Evolutionary conservation across 2,329 filamentous ascomycete genomes (phyloP), one percentile per base, ranked within the genome.

Genomic region (Didymella exigua): DNA sequence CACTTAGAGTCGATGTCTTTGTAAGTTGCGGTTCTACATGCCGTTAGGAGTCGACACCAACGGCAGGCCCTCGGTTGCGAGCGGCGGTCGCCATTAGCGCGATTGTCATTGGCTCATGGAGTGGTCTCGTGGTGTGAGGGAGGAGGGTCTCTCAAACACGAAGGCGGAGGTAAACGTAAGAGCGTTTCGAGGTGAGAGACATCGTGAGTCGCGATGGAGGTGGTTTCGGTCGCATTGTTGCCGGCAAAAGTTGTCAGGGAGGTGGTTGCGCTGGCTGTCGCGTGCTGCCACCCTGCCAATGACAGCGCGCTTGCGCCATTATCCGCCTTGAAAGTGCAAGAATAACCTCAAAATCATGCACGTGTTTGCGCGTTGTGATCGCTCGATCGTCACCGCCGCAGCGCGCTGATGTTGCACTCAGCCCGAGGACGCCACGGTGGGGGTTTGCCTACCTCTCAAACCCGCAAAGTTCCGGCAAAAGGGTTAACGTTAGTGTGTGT

Each of bases 31-130:
- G 45, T 42, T 62, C 37, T 40, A 62, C 58, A 52, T 68, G 64
- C 54, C 36, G 47, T 58, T 68, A 61, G 49, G 31, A 54, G 38
- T 34, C 56, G 41, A 41, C 24, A n/a, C 31, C 8, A 58, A 42
- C 40, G 51, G 41, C 21, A 56, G 23, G 40, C 56, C 53, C 57
- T 66, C 64, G 65, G 66, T 56, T 67, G 48, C 45, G 56, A 26
- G 58, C 63, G 64, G 65, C 54, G 41, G 62, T 55, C 47, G 55
- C 40, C 56, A 55, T 63, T 65, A 59, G 60, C 58, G 36, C 47
- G 48, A 11, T 33, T 52, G 49, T 46, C 50, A 68, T 66, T 68
- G 66, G 66, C 59, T 59, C 43, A 42, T 54, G 34, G 49, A 18
- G 1, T 29, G 47, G 48, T 53, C 58, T 48, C 50, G 53, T 60